Conservation (phyloP, 306 rosid species). For the Prinsepia uniflora region DNA sequence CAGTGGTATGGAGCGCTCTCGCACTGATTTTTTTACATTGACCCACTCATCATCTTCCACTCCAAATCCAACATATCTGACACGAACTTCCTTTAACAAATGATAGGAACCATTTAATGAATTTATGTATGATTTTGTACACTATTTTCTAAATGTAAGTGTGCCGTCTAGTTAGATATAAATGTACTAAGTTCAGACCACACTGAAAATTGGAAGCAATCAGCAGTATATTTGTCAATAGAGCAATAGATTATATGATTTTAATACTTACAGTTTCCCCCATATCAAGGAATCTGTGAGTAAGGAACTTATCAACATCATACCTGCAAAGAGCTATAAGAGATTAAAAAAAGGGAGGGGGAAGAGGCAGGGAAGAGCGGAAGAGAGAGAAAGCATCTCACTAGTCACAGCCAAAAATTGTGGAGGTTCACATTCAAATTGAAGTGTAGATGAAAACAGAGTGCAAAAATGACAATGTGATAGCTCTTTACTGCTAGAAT, state of each 20-base stretch:
- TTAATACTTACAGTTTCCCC: constrained; percentile 82
- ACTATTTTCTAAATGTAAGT: neutral
- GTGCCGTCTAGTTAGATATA: too few species aligned
- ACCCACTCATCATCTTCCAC: constrained; percentile 95
- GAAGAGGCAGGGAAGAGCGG: too few species aligned
- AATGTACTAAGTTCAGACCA: too few species aligned
- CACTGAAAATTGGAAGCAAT: too few species aligned
- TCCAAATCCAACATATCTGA: constrained; percentile 90
- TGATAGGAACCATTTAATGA: constrained; percentile 38
- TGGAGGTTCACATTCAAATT: too few species aligned
- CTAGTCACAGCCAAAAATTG: too few species aligned
- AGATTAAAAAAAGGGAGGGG: neutral
- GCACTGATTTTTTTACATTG: constrained; percentile 53
- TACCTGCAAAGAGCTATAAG: constrained; percentile 60
- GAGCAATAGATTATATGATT: neutral
- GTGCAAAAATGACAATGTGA: neutral
- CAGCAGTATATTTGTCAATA: too few species aligned
- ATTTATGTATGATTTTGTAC: neutral
- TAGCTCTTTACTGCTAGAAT: neutral
- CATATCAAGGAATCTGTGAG: constrained; percentile 57
- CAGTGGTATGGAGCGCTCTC: constrained; percentile 81
- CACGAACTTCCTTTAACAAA: constrained; percentile 89
- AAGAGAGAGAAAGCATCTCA: too few species aligned
- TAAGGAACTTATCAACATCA: constrained; percentile 70
- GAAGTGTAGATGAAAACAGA: neutral